These are phyloP conservation scores for Cercospora sesami DNA, from an alignment of 2,329 filamentous ascomycete species.

Conservation along the genomic window DNA sequence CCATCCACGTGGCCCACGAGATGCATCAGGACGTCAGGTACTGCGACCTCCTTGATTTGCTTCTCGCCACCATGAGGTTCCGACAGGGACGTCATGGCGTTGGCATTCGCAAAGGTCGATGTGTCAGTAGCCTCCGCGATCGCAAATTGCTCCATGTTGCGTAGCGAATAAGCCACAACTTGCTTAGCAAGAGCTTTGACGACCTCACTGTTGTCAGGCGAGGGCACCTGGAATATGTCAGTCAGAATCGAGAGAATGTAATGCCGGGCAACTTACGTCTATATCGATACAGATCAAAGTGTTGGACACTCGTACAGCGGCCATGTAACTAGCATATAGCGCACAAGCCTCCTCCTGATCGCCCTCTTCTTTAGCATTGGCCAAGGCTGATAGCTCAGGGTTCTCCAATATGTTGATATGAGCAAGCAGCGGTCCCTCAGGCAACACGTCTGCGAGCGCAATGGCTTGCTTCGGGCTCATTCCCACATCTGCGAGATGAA, in stretches of 20 bases:
- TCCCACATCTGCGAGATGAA: constrained; percentile 82
- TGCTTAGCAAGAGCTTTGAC: constrained; percentile 91
- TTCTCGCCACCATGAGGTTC: constrained; percentile 49
- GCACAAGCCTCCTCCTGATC: constrained; percentile 91
- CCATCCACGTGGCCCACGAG: constrained; percentile 72
- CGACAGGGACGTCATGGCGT: constrained; percentile 47
- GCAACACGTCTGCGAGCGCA: constrained; percentile 82
- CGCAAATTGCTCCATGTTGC: constrained; percentile 81
- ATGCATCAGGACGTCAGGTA: constrained; percentile 83
- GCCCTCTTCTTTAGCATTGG: constrained; percentile 73
- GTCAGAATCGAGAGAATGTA: neutral
- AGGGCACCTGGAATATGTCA: constrained; percentile 57
- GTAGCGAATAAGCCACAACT: constrained; percentile 89
- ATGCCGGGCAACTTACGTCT: constrained; percentile 54
- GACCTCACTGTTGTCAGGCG: constrained; percentile 77
- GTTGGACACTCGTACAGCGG: constrained; percentile 78
- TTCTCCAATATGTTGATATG: constrained; percentile 89
- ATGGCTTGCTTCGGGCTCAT: constrained; percentile 87
- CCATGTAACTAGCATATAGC: constrained; percentile 85
- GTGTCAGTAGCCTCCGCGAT: constrained; percentile 59
- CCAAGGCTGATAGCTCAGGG: constrained; percentile 66
- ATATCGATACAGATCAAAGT: constrained; percentile 88
- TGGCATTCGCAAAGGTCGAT: constrained; percentile 41
- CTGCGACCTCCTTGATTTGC: constrained; percentile 56
- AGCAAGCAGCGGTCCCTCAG: constrained; percentile 76